Evolutionary conservation across 2,329 filamentous ascomycete species (phyloP).

Genomic region (Eurotiales sp.): DNA sequence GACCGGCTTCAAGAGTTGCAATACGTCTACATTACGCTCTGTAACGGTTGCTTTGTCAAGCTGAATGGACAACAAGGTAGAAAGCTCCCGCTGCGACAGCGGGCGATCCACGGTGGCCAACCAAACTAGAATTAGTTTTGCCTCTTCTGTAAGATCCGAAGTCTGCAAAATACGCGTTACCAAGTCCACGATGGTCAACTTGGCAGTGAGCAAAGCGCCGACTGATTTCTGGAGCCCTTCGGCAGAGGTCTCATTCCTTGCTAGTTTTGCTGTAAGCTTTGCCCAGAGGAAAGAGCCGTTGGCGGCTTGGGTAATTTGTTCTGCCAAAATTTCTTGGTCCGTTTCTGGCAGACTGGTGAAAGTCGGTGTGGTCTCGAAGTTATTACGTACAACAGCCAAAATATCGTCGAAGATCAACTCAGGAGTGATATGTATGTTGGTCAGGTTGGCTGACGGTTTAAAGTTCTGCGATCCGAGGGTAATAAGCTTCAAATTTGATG

Average conservation of each 20-base stretch:
- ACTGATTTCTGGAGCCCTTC: constrained; percentile 28
- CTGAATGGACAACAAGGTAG: constrained; percentile 27
- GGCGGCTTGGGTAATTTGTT: constrained; percentile 30
- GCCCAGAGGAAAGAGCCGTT: constrained; percentile 39
- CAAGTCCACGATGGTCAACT: constrained; percentile 29
- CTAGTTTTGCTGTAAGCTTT: constrained; percentile 31
- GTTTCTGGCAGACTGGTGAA: constrained; percentile 27
- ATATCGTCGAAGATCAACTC: constrained; percentile 38
- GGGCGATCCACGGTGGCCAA: constrained; percentile 36
- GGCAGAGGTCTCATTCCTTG: constrained; percentile 24
- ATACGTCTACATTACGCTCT: constrained; percentile 24
- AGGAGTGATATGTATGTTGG: constrained; percentile 25
- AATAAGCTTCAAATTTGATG: constrained; percentile 27
- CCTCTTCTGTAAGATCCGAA: constrained; percentile 26
- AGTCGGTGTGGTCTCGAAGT: constrained; percentile 22
- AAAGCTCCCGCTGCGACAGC: constrained; percentile 30
- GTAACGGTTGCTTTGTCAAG: constrained; percentile 27
- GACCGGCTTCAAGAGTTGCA: constrained; percentile 27
- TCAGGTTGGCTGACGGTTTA: constrained; percentile 11
- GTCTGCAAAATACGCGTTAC: constrained; percentile 26
- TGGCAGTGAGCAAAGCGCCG: constrained; percentile 24
- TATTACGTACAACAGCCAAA: constrained; percentile 28
- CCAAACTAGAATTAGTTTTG: constrained; percentile 34
- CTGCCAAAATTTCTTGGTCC: constrained; percentile 31
- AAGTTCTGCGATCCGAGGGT: constrained; percentile 26